Evolutionary conservation across 176 grass and related monocot species (phyloP).

Genomic region (Leersia perrieri): DNA sequence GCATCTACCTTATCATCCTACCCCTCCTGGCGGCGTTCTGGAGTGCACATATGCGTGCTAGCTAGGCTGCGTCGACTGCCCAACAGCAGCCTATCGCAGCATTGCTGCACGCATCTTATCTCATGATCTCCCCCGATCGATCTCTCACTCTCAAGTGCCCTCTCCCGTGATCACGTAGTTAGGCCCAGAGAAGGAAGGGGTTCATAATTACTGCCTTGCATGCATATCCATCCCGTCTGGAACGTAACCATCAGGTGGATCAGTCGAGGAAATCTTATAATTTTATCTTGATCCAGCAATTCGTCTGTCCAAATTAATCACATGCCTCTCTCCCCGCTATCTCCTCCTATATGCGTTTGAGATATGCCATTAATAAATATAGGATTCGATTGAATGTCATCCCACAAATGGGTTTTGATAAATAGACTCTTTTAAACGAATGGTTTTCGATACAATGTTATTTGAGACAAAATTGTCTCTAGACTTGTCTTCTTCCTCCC

Average conservation of each 20-base stretch:
- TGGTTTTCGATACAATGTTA: too few relatives aligned
- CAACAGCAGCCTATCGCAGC: not conserved
- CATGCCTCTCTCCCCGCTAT: not conserved
- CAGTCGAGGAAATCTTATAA: not conserved
- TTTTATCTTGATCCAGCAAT: not conserved
- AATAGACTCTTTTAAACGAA: too few relatives aligned
- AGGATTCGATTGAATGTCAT: too few relatives aligned
- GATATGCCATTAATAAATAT: too few relatives aligned
- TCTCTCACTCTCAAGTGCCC: not conserved
- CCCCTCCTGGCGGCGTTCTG: not conserved
- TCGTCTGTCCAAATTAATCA: not conserved
- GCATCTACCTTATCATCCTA: not conserved
- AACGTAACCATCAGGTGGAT: not conserved
- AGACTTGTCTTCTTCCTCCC: too few relatives aligned
- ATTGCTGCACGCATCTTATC: not conserved
- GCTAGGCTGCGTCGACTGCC: not conserved
- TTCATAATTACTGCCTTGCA: constrained; percentile 8
- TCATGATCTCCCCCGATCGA: not conserved
- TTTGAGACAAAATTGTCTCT: too few relatives aligned
- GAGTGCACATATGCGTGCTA: not conserved
- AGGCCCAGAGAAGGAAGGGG: not conserved
- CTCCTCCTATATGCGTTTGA: too few relatives aligned
- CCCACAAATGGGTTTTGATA: too few relatives aligned
- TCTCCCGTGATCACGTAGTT: not conserved
- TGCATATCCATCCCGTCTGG: not conserved